Base-by-base conservation (phyloP, 2,329 filamentous ascomycete genomes). In the Cryphonectria parasitica region DNA sequence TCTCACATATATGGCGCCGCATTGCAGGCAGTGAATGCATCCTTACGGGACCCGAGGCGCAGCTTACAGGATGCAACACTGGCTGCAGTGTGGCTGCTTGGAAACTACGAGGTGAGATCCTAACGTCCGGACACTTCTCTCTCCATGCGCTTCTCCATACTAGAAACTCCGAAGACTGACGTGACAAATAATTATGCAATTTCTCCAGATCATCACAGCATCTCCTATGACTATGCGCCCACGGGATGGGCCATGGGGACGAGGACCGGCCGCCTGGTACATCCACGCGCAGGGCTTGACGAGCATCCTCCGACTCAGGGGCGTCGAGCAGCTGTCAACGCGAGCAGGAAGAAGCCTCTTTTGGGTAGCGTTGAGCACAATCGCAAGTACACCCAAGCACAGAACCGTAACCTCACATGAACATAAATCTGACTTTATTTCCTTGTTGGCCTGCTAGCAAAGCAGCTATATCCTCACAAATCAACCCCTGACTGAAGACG, bases 11-110 rank as follows among this genome's bases (percentile, higher is more conserved):
- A 63, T 28, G 61, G 61, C 11, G 10, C 22, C n/a, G 61, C 61
- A 8, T n/a, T 63, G 34, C 61, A 43, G 7, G 19, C 39, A n/a
- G 61, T 63, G 10, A 63, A 63, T 43, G 61, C 8, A 43, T 39
- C 61, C 10, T 28, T 63, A 36, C 61, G 61, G 4, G 39, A 63
- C 28, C 61, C 34, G 10, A 7, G 39, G 19, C 7, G 34, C 39
- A 28, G 11, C 3, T 25, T 6, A 7, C 36, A 63, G 25, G 61
- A 63, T 43, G 39, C 61, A 22, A 63, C 61, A 36, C 25, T 63
- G 61, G 61, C 36, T 39, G 61, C 61, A n/a, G 61, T 63, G n/a
- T 63, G 61, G 61, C 13, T 63, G 22, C 61, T 63, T 43, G 61
- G 61, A 6, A 63, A 63, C 61, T 63, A 63, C 39, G 61, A 63